Percentiles rank a stretch among this genome's conserved stretches.
These are phyloP conservation scores for Chalciporus sp. DNA, from an alignment of 1,284 basidiomycete genomes.

Conservation along the genomic window DNA sequence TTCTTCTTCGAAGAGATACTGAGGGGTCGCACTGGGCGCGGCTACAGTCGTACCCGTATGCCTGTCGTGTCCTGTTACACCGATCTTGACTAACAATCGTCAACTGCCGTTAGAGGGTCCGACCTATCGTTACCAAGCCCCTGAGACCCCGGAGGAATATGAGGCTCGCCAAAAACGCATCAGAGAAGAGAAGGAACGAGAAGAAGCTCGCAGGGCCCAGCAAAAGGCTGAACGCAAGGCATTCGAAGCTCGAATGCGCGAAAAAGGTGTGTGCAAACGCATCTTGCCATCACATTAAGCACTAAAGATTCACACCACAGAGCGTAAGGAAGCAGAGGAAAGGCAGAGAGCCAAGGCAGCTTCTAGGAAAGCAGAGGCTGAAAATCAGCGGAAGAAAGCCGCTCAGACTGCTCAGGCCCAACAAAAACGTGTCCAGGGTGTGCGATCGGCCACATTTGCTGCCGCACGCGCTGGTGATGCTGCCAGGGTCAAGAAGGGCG, in stretches of 20 bases:
- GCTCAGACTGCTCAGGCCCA: conserved; percentile 49
- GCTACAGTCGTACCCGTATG: conserved; percentile 28
- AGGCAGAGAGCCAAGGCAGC: conserved; percentile 57
- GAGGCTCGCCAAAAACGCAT: conserved; percentile 49
- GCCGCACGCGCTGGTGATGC: conserved; percentile 59
- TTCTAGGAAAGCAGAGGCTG: conserved; percentile 56
- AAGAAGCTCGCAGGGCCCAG: conserved; percentile 49
- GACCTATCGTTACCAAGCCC: conserved; percentile 19
- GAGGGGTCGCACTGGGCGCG: conserved; percentile 38
- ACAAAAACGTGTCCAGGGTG: conserved; percentile 51
- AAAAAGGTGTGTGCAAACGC: conserved; percentile 25
- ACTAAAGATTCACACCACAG: conserved; percentile 35
- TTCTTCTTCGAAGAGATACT: conserved; percentile 50
- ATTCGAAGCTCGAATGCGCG: conserved; percentile 28
- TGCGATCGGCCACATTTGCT: conserved; percentile 61
- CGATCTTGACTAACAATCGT: conserved; percentile 12
- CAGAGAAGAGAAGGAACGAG: conserved; percentile 56
- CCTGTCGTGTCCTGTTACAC: conserved; percentile 6
- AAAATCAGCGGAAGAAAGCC: conserved; percentile 51
- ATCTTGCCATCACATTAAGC: conserved; percentile 9
- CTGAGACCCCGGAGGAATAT: conserved; percentile 53
- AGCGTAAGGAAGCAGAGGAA: conserved; percentile 54
- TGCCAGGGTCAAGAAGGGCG: conserved; percentile 56
- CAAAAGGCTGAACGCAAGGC: conserved; percentile 58
- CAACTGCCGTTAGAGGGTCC: conserved; percentile 20